phyloP scores from a whole-genome alignment of 208 protist genomes.

The Acanthamoeba lenticulata region DNA sequence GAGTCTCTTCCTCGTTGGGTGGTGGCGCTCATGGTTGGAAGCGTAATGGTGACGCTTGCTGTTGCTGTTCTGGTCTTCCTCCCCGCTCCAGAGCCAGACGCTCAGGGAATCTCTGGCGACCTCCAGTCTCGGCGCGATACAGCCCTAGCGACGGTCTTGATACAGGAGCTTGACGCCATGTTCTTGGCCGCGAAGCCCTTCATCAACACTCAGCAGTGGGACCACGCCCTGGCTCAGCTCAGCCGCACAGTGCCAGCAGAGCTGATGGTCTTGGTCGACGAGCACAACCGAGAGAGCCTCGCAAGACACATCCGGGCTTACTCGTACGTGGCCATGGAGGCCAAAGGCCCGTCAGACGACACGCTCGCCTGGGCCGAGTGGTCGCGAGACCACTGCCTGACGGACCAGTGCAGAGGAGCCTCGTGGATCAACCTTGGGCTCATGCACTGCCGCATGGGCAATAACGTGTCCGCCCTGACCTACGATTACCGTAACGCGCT shows the following conservation, averaged over 20 bases:
- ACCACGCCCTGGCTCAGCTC: background rate
- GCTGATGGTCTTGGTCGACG: background rate
- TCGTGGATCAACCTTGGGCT: background rate
- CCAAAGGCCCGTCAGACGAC: background rate
- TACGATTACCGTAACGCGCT: background rate
- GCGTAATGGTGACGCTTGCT: background rate
- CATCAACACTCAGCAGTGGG: background rate
- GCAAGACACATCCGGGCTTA: background rate
- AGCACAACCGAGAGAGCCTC: background rate
- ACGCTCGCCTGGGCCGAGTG: background rate
- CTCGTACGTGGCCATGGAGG: background rate
- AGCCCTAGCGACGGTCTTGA: background rate
- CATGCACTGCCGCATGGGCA: background rate
- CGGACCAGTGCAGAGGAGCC: background rate
- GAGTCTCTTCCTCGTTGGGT: background rate
- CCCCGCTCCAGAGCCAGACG: background rate
- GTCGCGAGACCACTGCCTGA: background rate
- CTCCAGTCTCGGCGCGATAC: background rate
- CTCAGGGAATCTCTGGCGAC: background rate
- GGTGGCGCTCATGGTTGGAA: background rate
- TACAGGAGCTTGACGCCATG: background rate
- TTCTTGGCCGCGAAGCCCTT: background rate
- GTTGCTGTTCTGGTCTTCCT: background rate
- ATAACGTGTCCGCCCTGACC: background rate
- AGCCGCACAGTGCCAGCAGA: background rate